phyloP scores from a whole-genome alignment of 2,329 filamentous ascomycete species.

The Chaetomiaceae sp. region DNA sequence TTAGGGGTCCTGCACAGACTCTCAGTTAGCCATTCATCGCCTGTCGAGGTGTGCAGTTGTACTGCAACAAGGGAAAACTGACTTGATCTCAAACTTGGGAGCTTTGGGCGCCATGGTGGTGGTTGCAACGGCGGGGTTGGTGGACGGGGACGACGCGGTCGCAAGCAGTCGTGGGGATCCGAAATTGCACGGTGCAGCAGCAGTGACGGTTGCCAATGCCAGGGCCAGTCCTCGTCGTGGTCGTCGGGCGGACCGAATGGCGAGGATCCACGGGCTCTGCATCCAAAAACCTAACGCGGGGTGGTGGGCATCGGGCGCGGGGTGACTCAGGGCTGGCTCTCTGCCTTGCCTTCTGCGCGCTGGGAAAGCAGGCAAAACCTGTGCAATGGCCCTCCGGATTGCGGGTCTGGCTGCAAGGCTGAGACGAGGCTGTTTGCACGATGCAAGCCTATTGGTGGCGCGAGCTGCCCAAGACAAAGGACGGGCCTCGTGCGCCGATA shows the following conservation, averaged over 20 bases:
- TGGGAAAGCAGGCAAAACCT: slow-evolving; percentile 12
- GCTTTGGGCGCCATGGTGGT: slow-evolving; percentile 18
- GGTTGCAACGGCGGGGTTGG: slow-evolving; percentile 8
- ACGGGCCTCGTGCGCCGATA: too few relatives aligned
- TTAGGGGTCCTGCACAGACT: slow-evolving; percentile 63
- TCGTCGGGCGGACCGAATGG: slow-evolving; percentile 20
- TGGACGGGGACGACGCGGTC: slow-evolving; percentile 2
- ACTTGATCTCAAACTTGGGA: slow-evolving; percentile 22
- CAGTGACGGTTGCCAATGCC: slow-evolving; percentile 5
- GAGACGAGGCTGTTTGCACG: slow-evolving; percentile 5
- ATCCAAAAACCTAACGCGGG: slow-evolving; percentile 16
- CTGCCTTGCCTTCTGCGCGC: neutral
- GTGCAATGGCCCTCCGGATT: slow-evolving; percentile 1
- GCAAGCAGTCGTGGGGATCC: slow-evolving; percentile 4
- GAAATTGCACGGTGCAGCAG: slow-evolving; percentile 1
- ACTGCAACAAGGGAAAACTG: too few relatives aligned
- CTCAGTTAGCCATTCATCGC: slow-evolving; percentile 26
- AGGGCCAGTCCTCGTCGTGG: slow-evolving; percentile 14
- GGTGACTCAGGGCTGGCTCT: slow-evolving; percentile 20
- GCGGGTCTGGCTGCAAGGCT: slow-evolving; percentile 16
- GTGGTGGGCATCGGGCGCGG: slow-evolving; percentile 16
- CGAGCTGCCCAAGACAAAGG: too few relatives aligned
- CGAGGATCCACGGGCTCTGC: slow-evolving; percentile 18
- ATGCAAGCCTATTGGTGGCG: too few relatives aligned
- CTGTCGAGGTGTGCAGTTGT: too few relatives aligned